phyloP scores from a whole-genome alignment of 352 stramenopile genomes.

The Phytophthora meadii region DNA sequence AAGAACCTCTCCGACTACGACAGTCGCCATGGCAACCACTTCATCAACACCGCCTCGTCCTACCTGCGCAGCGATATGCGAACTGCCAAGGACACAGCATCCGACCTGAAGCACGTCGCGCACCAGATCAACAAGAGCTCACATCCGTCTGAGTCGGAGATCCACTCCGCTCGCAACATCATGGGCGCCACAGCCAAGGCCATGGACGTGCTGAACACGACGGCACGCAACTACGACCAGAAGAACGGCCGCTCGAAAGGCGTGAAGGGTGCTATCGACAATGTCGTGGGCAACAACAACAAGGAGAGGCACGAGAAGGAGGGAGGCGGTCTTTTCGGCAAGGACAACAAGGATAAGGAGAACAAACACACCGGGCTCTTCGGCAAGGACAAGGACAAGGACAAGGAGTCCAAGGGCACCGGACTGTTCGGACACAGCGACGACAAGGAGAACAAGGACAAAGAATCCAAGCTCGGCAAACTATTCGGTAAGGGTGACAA shows the following conservation, averaged over 20 bases:
- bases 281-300: conserved; percentile 24
- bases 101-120: conserved; percentile 22
- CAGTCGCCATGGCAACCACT: conserved; percentile 26
- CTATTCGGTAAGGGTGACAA: conserved; percentile 16
- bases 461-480: conserved; percentile 5
- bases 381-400: conserved; percentile 11
- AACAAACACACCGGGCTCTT: too few relatives aligned
- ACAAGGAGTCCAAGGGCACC: background rate
- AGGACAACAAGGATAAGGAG: conserved; percentile 4
- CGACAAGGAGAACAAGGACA: conserved; percentile 18
- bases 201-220: conserved; percentile 25
- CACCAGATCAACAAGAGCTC: conserved; percentile 24
- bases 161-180: conserved; percentile 16
- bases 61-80: conserved; percentile 28
- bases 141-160: conserved; percentile 14
- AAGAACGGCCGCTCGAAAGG: conserved; percentile 27
- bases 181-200: conserved; percentile 24
- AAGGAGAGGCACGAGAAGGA: conserved; percentile 21
- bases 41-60: conserved; percentile 26
- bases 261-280: conserved; percentile 26
- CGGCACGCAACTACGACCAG: conserved; percentile 29
- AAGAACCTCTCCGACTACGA: conserved; percentile 32
- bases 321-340: conserved; percentile 9
- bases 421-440: conserved; percentile 1
- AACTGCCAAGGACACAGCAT: conserved; percentile 26